Conservation (phyloP, 495 filamentous ascomycete species). For the Neurospora sp. region DNA sequence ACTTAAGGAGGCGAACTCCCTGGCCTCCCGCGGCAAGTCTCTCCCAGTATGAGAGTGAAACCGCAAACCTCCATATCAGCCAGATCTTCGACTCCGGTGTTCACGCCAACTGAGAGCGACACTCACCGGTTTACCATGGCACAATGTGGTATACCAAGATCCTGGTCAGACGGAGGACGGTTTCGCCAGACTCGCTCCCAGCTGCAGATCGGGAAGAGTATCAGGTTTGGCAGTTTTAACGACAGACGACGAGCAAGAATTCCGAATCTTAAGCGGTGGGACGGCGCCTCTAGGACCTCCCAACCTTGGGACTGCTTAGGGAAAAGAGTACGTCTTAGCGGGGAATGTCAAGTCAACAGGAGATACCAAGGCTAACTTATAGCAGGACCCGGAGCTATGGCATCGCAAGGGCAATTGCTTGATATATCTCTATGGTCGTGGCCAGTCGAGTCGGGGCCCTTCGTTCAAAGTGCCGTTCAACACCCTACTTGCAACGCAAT, state of each 20-base stretch:
- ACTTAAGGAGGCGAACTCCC: neutral
- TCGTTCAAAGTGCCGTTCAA: constrained; percentile 48
- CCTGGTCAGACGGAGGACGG: neutral
- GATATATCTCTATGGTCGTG: constrained; percentile 49
- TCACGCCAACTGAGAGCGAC: neutral
- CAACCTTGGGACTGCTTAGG: constrained; percentile 43
- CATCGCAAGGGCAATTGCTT: constrained; percentile 50
- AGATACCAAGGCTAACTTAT: neutral
- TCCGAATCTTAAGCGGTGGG: constrained; percentile 40
- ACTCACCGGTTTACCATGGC: neutral
- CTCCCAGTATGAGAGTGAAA: neutral
- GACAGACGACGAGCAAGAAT: constrained; percentile 10
- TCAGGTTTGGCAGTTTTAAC: constrained; percentile 6
- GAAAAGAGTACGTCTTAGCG: constrained; percentile 29
- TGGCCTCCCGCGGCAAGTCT: neutral
- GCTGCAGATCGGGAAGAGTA: neutral
- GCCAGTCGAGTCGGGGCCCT: constrained; percentile 49
- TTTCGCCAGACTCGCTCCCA: neutral
- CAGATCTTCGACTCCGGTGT: neutral
- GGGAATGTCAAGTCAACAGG: neutral
- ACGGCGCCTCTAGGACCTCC: constrained; percentile 40
- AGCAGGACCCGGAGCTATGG: constrained; percentile 55
- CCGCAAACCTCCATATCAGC: neutral
- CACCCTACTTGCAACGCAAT: constrained; percentile 38
- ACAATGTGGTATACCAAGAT: neutral